Evolutionary conservation across 495 filamentous ascomycete genomes (phyloP).

Genomic region (Lasiosphaeriaceae sp.): DNA sequence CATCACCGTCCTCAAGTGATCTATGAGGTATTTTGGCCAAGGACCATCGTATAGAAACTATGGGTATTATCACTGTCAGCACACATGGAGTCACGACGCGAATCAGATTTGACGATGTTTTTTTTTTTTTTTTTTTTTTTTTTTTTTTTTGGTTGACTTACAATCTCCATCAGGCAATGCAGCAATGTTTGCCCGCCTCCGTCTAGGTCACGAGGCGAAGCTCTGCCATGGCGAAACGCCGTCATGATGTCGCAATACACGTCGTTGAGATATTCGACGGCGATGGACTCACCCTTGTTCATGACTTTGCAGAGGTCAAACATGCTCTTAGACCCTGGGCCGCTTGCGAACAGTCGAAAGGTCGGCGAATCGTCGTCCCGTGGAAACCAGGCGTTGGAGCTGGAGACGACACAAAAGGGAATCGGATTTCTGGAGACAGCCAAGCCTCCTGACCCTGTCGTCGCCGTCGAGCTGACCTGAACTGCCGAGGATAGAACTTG

Average conservation of each 20-base stretch:
- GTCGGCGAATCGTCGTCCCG: background rate
- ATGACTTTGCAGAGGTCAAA: background rate
- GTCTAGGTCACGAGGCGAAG: background rate
- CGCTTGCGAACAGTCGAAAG: background rate
- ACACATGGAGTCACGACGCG: background rate
- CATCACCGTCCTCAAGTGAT: background rate
- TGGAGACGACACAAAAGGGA: background rate
- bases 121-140: no score
- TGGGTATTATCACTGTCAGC: background rate
- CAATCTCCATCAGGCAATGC: background rate
- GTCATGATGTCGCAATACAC: background rate
- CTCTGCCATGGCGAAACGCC: background rate
- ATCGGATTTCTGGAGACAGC: background rate
- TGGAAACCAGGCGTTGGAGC: background rate
- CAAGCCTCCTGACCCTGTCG: background rate
- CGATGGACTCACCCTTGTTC: background rate
- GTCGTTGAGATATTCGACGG: background rate
- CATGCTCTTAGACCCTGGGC: background rate
- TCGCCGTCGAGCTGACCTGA: background rate
- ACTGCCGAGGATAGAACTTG: background rate
- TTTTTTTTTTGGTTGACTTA: no score
- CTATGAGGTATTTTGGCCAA: background rate
- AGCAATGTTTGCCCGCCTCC: background rate
- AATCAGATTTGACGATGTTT: no score
- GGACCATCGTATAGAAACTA: background rate